Evolutionary conservation across 2,329 filamentous ascomycete species (phyloP).

Genomic region (Trichoderma gracile): DNA sequence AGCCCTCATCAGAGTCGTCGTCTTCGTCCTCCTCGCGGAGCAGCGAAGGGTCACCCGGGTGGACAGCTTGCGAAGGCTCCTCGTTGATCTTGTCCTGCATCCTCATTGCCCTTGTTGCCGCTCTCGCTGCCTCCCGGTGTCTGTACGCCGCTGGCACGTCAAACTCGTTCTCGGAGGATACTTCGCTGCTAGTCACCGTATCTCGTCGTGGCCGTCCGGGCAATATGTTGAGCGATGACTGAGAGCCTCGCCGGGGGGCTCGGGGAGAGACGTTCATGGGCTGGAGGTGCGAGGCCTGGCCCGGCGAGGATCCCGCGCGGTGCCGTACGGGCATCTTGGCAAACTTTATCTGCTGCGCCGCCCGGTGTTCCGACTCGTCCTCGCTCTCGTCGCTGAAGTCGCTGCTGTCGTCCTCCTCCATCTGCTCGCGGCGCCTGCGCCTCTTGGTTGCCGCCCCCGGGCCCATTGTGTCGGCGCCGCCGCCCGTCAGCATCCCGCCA

Average conservation of each 20-base stretch:
- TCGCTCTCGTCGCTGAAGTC: slow-evolving; percentile 84
- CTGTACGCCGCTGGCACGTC: slow-evolving; percentile 66
- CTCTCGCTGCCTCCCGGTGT: slow-evolving; percentile 61
- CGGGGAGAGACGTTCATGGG: slow-evolving; percentile 53
- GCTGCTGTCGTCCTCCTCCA: slow-evolving; percentile 84
- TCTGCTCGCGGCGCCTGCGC: slow-evolving; percentile 67
- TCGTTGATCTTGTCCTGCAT: slow-evolving; percentile 44
- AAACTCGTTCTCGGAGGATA: slow-evolving; percentile 80
- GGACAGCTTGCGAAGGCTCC: slow-evolving; percentile 43
- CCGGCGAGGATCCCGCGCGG: slow-evolving; percentile 85
- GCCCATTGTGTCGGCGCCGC: slow-evolving; percentile 67
- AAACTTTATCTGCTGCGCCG: slow-evolving; percentile 90
- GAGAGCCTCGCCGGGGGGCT: slow-evolving; percentile 63
- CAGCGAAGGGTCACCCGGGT: slow-evolving; percentile 51
- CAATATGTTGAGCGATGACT: slow-evolving; percentile 69
- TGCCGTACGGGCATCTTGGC: slow-evolving; percentile 89
- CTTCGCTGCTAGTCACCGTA: slow-evolving; percentile 78
- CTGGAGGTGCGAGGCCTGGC: slow-evolving; percentile 64
- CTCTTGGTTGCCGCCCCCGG: slow-evolving; percentile 67
- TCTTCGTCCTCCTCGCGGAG: slow-evolving; percentile 60
- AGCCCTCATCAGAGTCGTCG: slow-evolving; percentile 61
- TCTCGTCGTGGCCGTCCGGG: slow-evolving; percentile 71
- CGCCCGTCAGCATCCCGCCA: slow-evolving; percentile 69
- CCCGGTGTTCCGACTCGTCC: slow-evolving; percentile 71
- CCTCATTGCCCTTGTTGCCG: slow-evolving; percentile 49